Base-by-base conservation (phyloP, 2,329 filamentous ascomycete genomes). In the Hypoxylon sp. region DNA sequence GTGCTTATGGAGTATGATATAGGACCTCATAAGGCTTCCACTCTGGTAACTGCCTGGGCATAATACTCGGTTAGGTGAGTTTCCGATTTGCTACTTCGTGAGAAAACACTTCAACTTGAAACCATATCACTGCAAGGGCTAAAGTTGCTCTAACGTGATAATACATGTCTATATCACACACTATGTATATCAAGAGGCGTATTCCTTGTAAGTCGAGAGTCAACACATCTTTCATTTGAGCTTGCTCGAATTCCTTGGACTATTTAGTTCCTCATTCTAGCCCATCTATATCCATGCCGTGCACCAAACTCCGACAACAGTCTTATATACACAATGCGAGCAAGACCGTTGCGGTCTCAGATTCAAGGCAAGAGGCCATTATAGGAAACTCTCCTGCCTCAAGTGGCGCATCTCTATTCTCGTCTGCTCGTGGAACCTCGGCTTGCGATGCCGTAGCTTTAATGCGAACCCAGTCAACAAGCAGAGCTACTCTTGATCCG, bases 381-480 rank as follows among this genome's bases (percentile, higher is more conserved):
- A 44, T 22, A 44, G 40, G 40, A 11, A 42, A 22, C 40, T n/a
- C 40, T 20, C 17, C 7, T n/a, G 17, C 7, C 40, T 20, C 40
- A 11, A 44, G 40, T 55, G 20, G 35, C 53, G 22, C 22, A 30
- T 57, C 35, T 48, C 48, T 10, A 30, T 44, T 48, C 17, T 31
- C 17, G 13, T 44, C 11, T 10, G 17, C 30, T 48, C 42, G 42
- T 48, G n/a, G 17, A 22, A 48, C 54, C 27, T 22, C 30, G 42
- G 40, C 22, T 57, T 20, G 13, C 33, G 40, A 48, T 35, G n/a
- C 54, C 42, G 42, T 14, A 14, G 11, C 27, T 13, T 57, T 22
- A 11, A 49, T 2, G 44, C 30, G 30, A 22, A 25, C 8, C 50
- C 30, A 10, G 20, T 3, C 31, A 49, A 22, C 33, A 42, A 35